Evolutionary conservation across 371 early-diverging fungal species (phyloP).

Genomic region (Caulochytrium protostelioides): DNA sequence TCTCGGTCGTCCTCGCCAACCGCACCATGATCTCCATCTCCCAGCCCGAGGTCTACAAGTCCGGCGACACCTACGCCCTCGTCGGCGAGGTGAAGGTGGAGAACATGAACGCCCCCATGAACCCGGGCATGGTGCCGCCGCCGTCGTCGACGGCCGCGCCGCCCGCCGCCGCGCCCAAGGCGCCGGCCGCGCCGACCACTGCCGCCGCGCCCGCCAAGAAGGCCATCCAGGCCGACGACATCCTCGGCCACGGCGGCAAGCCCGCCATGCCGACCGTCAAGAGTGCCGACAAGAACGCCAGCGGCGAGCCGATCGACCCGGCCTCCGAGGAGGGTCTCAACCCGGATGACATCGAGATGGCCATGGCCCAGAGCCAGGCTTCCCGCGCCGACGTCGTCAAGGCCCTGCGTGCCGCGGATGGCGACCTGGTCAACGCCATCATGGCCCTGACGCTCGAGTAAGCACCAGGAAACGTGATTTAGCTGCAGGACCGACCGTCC

Average conservation of each 20-base stretch:
- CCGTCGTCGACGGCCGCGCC: constrained; percentile 44
- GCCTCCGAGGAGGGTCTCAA: constrained; percentile 55
- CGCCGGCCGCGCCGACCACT: constrained; percentile 9
- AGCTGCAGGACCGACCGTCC: too few relatives aligned
- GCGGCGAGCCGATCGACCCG: constrained; percentile 30
- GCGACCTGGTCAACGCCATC: constrained; percentile 90
- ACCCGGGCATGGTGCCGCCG: too few relatives aligned
- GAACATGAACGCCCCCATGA: constrained; percentile 53
- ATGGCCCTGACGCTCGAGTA: too few relatives aligned
- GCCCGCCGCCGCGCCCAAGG: constrained; percentile 32
- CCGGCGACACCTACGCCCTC: constrained; percentile 70
- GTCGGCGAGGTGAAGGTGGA: constrained; percentile 87
- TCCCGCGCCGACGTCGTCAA: constrained; percentile 73
- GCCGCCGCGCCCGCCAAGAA: constrained; percentile 34
- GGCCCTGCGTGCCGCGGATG: constrained; percentile 52
- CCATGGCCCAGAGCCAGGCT: constrained; percentile 72
- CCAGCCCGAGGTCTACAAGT: constrained; percentile 84
- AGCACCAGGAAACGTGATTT: too few relatives aligned
- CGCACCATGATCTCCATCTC: constrained; percentile 15
- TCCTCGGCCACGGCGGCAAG: constrained; percentile 14
- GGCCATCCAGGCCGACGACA: constrained; percentile 6
- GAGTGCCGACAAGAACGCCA: constrained; percentile 34
- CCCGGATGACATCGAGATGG: constrained; percentile 78
- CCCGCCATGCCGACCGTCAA: constrained; percentile 8
- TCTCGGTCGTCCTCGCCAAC: constrained; percentile 35